phyloP scores from a whole-genome alignment of 352 stramenopile species.

The Phytophthora meadii region DNA sequence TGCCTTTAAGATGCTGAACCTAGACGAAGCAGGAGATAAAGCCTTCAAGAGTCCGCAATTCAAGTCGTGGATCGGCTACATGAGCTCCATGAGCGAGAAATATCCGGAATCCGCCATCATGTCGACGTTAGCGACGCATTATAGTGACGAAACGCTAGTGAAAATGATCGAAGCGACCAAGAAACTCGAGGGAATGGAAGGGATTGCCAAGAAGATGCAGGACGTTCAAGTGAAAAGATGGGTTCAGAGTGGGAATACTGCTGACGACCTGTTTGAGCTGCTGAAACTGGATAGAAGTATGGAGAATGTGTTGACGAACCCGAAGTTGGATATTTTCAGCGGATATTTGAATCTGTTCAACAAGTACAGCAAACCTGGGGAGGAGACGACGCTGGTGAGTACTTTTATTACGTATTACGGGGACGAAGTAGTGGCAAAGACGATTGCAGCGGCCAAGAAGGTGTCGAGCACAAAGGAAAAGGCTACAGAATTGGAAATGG shows the following conservation, averaged over 20 bases:
- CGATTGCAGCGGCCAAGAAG: slow-evolving; percentile 9
- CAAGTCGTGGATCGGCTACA: neutral
- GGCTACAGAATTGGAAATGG: slow-evolving; percentile 7
- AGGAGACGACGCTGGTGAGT: slow-evolving; percentile 3
- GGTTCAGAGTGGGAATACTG: neutral
- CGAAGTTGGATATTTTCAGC: slow-evolving; percentile 1
- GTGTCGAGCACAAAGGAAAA: neutral
- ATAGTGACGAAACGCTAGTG: neutral
- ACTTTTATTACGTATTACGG: neutral
- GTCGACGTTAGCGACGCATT: neutral
- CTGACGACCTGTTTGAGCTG: neutral
- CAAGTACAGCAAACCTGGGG: neutral
- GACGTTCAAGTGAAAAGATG: neutral
- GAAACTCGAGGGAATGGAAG: neutral
- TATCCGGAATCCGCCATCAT: neutral
- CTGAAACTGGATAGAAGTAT: neutral
- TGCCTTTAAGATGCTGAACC: neutral
- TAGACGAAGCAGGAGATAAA: neutral
- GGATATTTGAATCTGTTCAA: slow-evolving; percentile 8
- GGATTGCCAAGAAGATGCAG: neutral
- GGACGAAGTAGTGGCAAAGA: slow-evolving; percentile 5
- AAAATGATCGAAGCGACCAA: neutral
- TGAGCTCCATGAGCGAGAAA: neutral
- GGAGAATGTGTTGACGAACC: neutral
- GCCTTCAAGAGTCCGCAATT: neutral